These are phyloP conservation scores for Linnemannia schmuckeri DNA, from an alignment of 192 early-diverging fungal species.

Conservation along the genomic window DNA sequence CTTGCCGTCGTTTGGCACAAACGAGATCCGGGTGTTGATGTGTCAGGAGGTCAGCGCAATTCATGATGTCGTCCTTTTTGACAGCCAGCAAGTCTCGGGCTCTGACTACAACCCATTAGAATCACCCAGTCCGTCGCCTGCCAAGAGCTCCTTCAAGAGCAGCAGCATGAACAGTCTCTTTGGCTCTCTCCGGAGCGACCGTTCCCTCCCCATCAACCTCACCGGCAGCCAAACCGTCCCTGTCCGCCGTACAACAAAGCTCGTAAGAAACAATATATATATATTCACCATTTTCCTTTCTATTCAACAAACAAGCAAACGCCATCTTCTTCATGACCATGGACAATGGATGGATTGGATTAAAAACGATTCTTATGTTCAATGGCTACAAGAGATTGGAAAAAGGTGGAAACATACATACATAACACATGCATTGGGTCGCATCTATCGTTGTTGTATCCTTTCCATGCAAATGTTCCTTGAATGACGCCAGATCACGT, in stretches of 20 bases:
- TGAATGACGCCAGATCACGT: conserved; percentile 37
- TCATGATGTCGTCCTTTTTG: conserved; percentile 62
- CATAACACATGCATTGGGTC: background rate
- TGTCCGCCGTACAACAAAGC: conserved; percentile 24
- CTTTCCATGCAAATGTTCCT: background rate
- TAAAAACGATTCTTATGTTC: background rate
- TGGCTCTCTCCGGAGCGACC: conserved; percentile 55
- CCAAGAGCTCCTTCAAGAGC: conserved; percentile 46
- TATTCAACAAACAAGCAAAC: no score
- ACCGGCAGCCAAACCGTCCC: conserved; percentile 43
- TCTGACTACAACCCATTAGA: conserved; percentile 33
- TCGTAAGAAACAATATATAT: conserved; percentile 13
- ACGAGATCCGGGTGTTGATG: conserved; percentile 63
- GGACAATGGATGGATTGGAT: background rate
- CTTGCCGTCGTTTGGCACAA: conserved; percentile 51
- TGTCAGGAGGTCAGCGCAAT: conserved; percentile 63
- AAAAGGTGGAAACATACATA: background rate
- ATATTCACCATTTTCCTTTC: no score
- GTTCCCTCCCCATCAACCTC: conserved; percentile 44
- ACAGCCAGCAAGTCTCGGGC: conserved; percentile 53
- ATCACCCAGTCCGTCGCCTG: conserved; percentile 37
- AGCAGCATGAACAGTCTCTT: conserved; percentile 48
- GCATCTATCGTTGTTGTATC: background rate
- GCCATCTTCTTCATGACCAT: no score
- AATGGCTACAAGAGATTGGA: background rate